Evolutionary conservation across 805 yeast genomes (phyloP), one percentile per base, ranked within the genome.

Genomic region (Peterozyma toletana): DNA sequence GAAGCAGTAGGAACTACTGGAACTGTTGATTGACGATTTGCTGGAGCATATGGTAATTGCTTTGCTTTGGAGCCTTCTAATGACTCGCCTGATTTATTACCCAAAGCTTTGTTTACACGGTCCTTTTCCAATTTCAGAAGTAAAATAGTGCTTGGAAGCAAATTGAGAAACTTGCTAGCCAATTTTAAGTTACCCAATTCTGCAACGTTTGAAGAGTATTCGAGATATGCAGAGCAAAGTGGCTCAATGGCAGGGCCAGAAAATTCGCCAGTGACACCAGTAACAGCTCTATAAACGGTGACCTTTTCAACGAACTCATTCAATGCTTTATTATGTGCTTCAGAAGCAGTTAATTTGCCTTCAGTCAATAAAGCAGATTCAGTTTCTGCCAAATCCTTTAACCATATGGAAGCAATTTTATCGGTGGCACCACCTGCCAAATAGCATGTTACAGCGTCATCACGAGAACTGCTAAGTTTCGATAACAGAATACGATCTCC

Each of bases 271-370:
- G 41, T 31, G 21, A 48, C 53, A 39, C 65, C 65, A 33, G 73
- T 57, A 36, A 74, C 68, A 29, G 83, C 69, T 54, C 84, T 73
- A 60, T 80, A 89, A 21, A 86, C 83, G 33, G 88, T 77, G 48
- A 90, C 75, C 63, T 90, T 90, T 60, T 86, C 95, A 42, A 87
- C 84, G 57, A 89, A 83, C 55, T 78, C 83, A 42, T 83, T 82
- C 59, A 91, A 69, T 9, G 96, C 84, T 52, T 78, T 84, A 52
- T 84, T 80, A 55, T 88, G 88, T 17, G 96, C 96, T 50, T 84
- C 93, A 44, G 84, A 83, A 1, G 87, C 79, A 2, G 96, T 76
- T 34, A 67, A 50, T 35, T 75, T 59, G 34, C 68, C 60, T 9
- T 66, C 62, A 1, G 67, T 56, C 55, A 84, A 67, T 44, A 70